Base-by-base conservation (phyloP, 495 filamentous ascomycete species). In the Penicillium ucsense region DNA sequence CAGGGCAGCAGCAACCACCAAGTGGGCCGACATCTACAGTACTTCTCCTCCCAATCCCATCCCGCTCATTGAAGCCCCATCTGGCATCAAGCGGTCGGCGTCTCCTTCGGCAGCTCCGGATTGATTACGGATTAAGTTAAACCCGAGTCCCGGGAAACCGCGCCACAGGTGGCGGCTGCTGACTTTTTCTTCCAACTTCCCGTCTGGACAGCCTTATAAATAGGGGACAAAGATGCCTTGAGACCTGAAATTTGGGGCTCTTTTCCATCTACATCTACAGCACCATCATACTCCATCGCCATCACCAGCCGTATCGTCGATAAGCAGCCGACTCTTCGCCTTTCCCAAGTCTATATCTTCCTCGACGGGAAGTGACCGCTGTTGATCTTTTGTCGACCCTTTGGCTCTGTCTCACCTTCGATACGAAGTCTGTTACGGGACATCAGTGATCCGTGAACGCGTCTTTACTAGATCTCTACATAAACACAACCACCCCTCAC, bases 171-270 rank as follows among this genome's bases (percentile, higher is more conserved):
- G 49, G 47, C 50, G 49, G 38, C 27, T 29, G 40, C 32, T 47
- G 38, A 46, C 40, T 20, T 20, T 20, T 20, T 20, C 20, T 20
- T 20, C 20, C 20, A 20, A 44, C 20, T 46, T 34, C n/a, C n/a
- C n/a, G n/a, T n/a, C 9, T 30, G 31, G 12, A 9, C 43, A 20
- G 20, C 8, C 31, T 36, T 53, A 50, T 54, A 54, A 56, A 53
- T 48, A 49, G 42, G 31, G 39, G 37, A 12, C 39, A 52, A 44
- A 45, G 55, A 45, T 62, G 57, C 57, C 59, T 61, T 59, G 61
- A 51, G 52, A 58, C 63, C 63, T 63, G 59, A 66, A 60, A 64
- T 60, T 52, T 49, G 58, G 57, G 63, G 63, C 61, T 60, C 45
- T 50, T 49, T 33, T 49, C 50, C 50, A 30, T 5, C 10, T 33